These are phyloP conservation scores for Blastobotrys mokoenaii DNA, from an alignment of 805 yeast genomes.

Conservation along the genomic window DNA sequence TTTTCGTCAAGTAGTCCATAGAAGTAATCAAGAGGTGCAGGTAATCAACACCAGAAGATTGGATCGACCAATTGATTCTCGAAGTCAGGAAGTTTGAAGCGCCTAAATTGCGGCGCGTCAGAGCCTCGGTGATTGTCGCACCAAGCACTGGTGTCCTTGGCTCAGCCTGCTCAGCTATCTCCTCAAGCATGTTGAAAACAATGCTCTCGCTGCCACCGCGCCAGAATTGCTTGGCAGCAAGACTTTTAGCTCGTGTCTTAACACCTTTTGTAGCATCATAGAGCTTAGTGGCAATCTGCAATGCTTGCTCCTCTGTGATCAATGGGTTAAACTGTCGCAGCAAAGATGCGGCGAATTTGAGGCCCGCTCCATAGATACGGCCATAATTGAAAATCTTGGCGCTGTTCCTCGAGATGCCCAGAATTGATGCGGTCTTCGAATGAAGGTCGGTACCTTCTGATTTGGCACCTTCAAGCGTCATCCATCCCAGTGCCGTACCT, in stretches of 20 bases:
- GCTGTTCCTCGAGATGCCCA: conserved; percentile 83
- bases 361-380: conserved; percentile 96
- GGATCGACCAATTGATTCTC: conserved; percentile 95
- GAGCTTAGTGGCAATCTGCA: conserved; percentile 50
- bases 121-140: conserved; percentile 85
- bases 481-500: conserved; percentile 96
- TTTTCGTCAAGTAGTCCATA: conserved; percentile 71
- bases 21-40: conserved; percentile 75
- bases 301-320: conserved; percentile 59
- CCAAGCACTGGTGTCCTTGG: conserved; percentile 91
- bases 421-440: conserved; percentile 81
- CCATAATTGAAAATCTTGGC: conserved; percentile 97
- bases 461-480: conserved; percentile 96
- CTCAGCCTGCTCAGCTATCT: conserved; percentile 68
- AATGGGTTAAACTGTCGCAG: conserved; percentile 75
- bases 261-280: conserved; percentile 82
- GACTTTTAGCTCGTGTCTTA: conserved; percentile 26
- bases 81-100: conserved; percentile 68
- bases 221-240: conserved; percentile 29
- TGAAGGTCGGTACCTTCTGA: conserved; percentile 88
- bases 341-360: conserved; percentile 76
- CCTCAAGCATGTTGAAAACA: conserved; percentile 80
- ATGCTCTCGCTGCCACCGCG: conserved; percentile 92
- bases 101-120: conserved; percentile 55
- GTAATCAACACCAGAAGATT: conserved; percentile 96